These are phyloP conservation scores for Diutina catenulata DNA, from an alignment of 1,139 yeast species.

Conservation along the genomic window DNA sequence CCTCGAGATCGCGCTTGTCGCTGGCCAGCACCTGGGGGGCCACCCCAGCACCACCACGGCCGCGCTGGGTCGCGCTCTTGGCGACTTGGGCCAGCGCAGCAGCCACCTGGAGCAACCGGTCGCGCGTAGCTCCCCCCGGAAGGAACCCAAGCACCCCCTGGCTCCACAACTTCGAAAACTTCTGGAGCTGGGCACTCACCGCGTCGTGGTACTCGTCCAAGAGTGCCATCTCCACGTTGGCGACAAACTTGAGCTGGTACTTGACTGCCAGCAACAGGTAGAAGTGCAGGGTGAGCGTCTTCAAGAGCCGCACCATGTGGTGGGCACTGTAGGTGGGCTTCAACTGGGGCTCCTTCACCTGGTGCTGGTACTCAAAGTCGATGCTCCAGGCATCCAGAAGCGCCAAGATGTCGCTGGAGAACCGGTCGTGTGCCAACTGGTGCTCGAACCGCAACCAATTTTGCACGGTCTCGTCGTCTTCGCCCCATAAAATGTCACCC, in stretches of 20 bases:
- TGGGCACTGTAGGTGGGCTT: constrained; percentile 62
- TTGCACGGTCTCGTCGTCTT: constrained; percentile 24
- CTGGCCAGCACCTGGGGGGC: too few relatives aligned
- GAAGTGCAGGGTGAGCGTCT: constrained; percentile 56
- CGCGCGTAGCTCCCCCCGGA: too few relatives aligned
- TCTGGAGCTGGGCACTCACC: constrained; percentile 28
- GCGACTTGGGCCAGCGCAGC: constrained; percentile 2
- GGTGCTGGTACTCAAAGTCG: constrained; percentile 44
- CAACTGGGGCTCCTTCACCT: constrained; percentile 9
- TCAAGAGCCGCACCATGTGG: constrained; percentile 49
- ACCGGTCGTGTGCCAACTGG: constrained; percentile 44
- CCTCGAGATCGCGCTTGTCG: too few relatives aligned
- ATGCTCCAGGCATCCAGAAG: constrained; percentile 45
- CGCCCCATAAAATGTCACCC: constrained; percentile 36
- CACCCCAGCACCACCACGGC: too few relatives aligned
- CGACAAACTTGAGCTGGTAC: constrained; percentile 56
- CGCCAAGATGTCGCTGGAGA: constrained; percentile 40
- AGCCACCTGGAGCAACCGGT: too few relatives aligned
- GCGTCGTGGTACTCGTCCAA: constrained; percentile 48
- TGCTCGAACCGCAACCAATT: constrained; percentile 62
- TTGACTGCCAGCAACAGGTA: constrained; percentile 43
- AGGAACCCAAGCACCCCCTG: constrained; percentile 16
- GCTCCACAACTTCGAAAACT: constrained; percentile 33
- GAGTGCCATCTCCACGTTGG: constrained; percentile 56
- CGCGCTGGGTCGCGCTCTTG: neutral